Conservation (phyloP, 768 basidiomycete genomes). For the Glaciozyma martinii region DNA sequence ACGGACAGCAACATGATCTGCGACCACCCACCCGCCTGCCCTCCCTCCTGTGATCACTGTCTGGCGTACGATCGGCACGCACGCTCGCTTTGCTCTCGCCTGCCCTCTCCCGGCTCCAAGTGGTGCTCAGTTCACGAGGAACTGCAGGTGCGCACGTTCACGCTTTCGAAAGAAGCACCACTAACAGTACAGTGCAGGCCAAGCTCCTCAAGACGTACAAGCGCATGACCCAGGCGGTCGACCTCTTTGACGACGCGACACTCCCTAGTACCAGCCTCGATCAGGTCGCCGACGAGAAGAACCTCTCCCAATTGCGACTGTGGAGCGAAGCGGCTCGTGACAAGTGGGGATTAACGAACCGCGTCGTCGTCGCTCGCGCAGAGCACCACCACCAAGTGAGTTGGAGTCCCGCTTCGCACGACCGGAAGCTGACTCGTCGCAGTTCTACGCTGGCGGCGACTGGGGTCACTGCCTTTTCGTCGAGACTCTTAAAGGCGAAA, state of each 20-base stretch:
- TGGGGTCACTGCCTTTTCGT: constrained; percentile 23
- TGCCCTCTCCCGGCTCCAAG: constrained; percentile 6
- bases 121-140: constrained; percentile 28
- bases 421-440: not conserved
- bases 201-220: constrained; percentile 32
- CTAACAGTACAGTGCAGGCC: constrained; percentile 2
- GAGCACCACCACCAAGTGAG: constrained; percentile 26
- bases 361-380: constrained; percentile 18
- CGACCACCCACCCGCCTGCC: constrained; percentile 17
- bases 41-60: constrained; percentile 23
- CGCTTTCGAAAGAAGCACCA: too few relatives aligned
- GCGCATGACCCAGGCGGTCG: constrained; percentile 22
- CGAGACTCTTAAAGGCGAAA: constrained; percentile 10
- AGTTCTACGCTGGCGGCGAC: constrained; percentile 26
- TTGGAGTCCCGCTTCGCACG: not conserved
- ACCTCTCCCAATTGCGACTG: not conserved
- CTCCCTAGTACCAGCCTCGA: constrained; percentile 6
- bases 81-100: not conserved
- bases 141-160: constrained; percentile 11
- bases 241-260: constrained; percentile 6
- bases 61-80: constrained; percentile 27
- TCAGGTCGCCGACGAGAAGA: not conserved
- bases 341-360: constrained; percentile 13
- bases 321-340: constrained; percentile 16
- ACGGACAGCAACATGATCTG: not conserved